These are phyloP conservation scores for Arthrobotrys sphaeroides DNA, from an alignment of 2,329 filamentous ascomycete genomes.

Conservation along the genomic window DNA sequence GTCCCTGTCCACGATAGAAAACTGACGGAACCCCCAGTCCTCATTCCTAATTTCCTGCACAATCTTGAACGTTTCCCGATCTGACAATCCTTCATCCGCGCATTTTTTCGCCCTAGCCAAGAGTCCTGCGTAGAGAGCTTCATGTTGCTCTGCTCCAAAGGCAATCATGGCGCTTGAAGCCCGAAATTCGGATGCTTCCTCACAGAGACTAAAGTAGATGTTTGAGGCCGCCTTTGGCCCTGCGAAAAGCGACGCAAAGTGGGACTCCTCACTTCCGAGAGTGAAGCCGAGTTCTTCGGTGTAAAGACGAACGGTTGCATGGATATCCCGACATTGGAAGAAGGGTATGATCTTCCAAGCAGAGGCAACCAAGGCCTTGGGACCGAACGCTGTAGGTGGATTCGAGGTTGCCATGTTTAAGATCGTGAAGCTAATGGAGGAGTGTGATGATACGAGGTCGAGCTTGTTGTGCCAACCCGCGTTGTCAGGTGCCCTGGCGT, in stretches of 20 bases:
- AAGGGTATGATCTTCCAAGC: conserved; percentile 11
- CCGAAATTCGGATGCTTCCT: background rate
- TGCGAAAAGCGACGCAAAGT: conserved; percentile 3
- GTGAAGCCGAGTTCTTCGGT: background rate
- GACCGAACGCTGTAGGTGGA: background rate
- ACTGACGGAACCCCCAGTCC: conserved; percentile 6
- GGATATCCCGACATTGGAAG: conserved; percentile 3
- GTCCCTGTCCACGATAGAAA: background rate
- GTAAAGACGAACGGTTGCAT: background rate
- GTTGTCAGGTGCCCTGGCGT: no score
- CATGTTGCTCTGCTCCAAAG: background rate
- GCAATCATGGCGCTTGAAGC: conserved; percentile 4
- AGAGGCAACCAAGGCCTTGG: background rate
- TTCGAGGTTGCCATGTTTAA: background rate
- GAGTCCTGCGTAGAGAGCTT: background rate
- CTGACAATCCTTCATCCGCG: background rate
- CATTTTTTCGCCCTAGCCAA: background rate
- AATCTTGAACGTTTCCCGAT: background rate
- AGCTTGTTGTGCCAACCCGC: no score
- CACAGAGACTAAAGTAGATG: background rate
- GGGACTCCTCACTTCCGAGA: background rate
- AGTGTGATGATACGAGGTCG: no score
- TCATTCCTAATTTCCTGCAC: background rate
- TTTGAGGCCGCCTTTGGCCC: background rate
- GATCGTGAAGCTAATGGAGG: no score